A percentile compares a stretch with the other conserved stretches of the same genome.
Conservation (phyloP, 1,284 basidiomycete genomes). For the Athelia psychrophila region DNA sequence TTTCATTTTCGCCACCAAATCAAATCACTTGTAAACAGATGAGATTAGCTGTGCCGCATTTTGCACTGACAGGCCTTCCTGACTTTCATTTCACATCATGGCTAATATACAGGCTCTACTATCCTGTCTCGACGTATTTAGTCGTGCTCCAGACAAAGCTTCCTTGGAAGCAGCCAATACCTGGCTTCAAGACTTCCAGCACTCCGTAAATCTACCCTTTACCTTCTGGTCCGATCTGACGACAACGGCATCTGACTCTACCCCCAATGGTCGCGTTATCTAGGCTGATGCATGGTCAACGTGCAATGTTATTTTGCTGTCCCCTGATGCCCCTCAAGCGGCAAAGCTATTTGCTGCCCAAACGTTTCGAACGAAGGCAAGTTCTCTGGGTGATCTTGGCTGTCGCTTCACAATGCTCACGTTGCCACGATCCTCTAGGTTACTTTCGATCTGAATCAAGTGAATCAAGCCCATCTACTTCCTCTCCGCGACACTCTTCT, state of each 20-base stretch:
- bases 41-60: neutral
- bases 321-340: slow-evolving; percentile 75
- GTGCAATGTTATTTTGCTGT: slow-evolving; percentile 87
- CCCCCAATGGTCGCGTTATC: slow-evolving; percentile 44
- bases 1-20: slow-evolving; percentile 26
- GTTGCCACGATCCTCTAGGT: slow-evolving; percentile 55
- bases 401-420: slow-evolving; percentile 21
- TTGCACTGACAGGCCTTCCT: neutral
- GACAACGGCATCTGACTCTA: slow-evolving; percentile 59
- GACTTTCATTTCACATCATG: slow-evolving; percentile 36
- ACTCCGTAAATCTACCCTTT: slow-evolving; percentile 85
- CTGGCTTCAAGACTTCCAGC: slow-evolving; percentile 95
- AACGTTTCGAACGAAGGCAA: slow-evolving; percentile 92
- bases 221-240: slow-evolving; percentile 54
- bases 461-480: slow-evolving; percentile 71
- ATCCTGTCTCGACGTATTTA: slow-evolving; percentile 74
- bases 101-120: slow-evolving; percentile 67
- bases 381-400: slow-evolving; percentile 22
- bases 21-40: slow-evolving; percentile 29
- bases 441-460: slow-evolving; percentile 92
- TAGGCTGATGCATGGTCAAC: slow-evolving; percentile 96
- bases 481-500: slow-evolving; percentile 87
- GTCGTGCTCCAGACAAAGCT: slow-evolving; percentile 75
- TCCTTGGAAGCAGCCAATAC: slow-evolving; percentile 85
- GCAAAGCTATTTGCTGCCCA: slow-evolving; percentile 96